Percentiles rank a stretch among this genome's conserved stretches.
These are phyloP conservation scores for Rhynchospora pubera DNA, from an alignment of 176 grass and related monocot species.

Conservation along the genomic window DNA sequence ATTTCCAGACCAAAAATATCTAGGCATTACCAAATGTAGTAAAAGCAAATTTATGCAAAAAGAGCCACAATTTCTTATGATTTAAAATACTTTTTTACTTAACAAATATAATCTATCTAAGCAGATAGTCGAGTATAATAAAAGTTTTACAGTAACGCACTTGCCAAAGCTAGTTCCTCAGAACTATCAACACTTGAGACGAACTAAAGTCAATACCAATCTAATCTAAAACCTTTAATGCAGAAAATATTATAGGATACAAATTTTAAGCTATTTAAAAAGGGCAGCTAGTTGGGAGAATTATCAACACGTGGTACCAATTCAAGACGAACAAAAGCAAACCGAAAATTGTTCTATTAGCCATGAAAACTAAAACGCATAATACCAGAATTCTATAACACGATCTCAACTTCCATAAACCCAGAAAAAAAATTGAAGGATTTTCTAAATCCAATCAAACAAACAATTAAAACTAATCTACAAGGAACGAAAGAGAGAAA, in stretches of 20 bases:
- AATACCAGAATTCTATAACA: not conserved
- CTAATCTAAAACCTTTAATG: conserved; percentile 10
- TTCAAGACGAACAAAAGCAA: not conserved
- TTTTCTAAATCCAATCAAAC: conserved; percentile 7
- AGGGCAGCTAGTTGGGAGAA: not conserved
- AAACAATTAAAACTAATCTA: not conserved
- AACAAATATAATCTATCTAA: not conserved
- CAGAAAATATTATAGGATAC: not conserved
- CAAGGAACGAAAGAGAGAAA: not conserved
- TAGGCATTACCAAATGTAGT: not conserved
- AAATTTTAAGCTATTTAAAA: not conserved
- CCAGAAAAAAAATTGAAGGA: not conserved
- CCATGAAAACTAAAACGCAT: not conserved
- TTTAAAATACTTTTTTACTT: not conserved
- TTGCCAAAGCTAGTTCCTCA: not conserved
- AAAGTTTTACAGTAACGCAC: not conserved
- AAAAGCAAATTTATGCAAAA: conserved; percentile 8
- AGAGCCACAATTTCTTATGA: not conserved
- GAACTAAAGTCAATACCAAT: not conserved
- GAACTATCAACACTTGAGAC: not conserved
- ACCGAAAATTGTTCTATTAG: not conserved
- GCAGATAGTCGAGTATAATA: not conserved
- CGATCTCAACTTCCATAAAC: conserved; percentile 3
- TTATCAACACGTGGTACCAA: not conserved
- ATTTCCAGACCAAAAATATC: not conserved